Evolutionary conservation across 441 rosid genomes (phyloP).

Genomic region (Daphne laureola): DNA sequence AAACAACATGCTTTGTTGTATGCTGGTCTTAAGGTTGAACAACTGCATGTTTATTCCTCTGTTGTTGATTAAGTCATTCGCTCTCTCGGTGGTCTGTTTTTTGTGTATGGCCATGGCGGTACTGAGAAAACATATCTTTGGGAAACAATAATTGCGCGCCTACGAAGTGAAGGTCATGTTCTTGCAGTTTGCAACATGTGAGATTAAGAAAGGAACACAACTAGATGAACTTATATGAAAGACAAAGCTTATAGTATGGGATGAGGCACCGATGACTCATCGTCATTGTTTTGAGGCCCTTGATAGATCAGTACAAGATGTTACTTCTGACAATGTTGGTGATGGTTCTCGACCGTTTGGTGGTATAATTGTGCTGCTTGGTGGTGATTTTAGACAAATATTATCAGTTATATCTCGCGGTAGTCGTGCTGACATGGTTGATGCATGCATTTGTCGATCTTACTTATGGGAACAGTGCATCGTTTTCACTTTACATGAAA

Average conservation of each 20-base stretch:
- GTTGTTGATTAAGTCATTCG: too few relatives aligned
- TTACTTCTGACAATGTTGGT: too few relatives aligned
- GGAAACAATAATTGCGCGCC: background rate
- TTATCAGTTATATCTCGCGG: background rate
- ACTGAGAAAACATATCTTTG: background rate
- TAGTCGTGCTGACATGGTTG: background rate
- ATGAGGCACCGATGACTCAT: conserved; percentile 3
- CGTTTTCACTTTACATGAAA: background rate
- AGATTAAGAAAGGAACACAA: background rate
- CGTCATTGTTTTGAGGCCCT: background rate
- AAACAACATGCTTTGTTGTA: too few relatives aligned
- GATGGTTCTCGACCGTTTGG: too few relatives aligned
- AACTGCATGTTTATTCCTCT: too few relatives aligned
- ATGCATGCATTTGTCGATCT: background rate
- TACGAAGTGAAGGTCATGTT: background rate
- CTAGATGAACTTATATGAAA: background rate
- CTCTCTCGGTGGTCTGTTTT: too few relatives aligned
- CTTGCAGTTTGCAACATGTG: background rate
- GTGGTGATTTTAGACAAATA: background rate
- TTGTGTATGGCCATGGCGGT: background rate
- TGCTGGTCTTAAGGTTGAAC: too few relatives aligned
- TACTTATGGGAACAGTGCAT: background rate
- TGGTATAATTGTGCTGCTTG: too few relatives aligned
- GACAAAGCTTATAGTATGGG: background rate
- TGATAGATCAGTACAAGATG: background rate